phyloP scores from a whole-genome alignment of 306 rosid species.

The Canavalia gladiata region DNA sequence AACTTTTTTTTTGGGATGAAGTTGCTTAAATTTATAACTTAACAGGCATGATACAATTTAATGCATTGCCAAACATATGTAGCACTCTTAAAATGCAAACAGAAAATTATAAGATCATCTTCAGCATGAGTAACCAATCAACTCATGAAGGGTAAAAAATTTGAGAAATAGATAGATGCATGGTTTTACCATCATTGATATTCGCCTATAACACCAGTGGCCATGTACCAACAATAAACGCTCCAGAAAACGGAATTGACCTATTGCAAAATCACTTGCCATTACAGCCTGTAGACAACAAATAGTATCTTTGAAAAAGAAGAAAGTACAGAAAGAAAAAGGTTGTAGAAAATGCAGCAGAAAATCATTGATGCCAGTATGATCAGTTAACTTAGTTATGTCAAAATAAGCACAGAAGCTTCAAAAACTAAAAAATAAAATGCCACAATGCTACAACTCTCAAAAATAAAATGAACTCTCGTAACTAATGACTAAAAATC shows the following conservation, averaged over 20 bases:
- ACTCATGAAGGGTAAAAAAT: slow-evolving; percentile 12
- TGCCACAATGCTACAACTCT: slow-evolving; percentile 6
- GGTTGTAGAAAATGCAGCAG: background rate
- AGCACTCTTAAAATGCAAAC: slow-evolving; percentile 38
- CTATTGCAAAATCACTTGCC: slow-evolving; percentile 92
- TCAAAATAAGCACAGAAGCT: background rate
- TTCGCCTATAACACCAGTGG: slow-evolving; percentile 93
- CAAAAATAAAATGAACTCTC: slow-evolving; percentile 1
- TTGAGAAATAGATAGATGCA: background rate
- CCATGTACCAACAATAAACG: slow-evolving; percentile 90
- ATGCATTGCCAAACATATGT: slow-evolving; percentile 1
- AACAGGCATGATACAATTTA: slow-evolving; percentile 1
- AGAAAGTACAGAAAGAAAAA: background rate
- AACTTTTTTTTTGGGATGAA: background rate
- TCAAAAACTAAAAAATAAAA: slow-evolving; percentile 14
- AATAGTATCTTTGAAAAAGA: background rate
- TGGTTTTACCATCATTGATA: slow-evolving; percentile 88
- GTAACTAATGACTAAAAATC: background rate
- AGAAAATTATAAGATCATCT: slow-evolving; percentile 11
- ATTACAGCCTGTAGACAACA: slow-evolving; percentile 77
- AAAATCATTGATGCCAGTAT: slow-evolving; percentile 3
- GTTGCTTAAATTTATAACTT: slow-evolving; percentile 23
- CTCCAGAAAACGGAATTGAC: slow-evolving; percentile 85
- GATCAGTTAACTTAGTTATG: background rate
- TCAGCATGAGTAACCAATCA: slow-evolving; percentile 26